Percentiles rank a stretch among this genome's conserved stretches.
Evolutionary conservation across 768 basidiomycete genomes (phyloP).

Genomic region (Podaxis sp.): DNA sequence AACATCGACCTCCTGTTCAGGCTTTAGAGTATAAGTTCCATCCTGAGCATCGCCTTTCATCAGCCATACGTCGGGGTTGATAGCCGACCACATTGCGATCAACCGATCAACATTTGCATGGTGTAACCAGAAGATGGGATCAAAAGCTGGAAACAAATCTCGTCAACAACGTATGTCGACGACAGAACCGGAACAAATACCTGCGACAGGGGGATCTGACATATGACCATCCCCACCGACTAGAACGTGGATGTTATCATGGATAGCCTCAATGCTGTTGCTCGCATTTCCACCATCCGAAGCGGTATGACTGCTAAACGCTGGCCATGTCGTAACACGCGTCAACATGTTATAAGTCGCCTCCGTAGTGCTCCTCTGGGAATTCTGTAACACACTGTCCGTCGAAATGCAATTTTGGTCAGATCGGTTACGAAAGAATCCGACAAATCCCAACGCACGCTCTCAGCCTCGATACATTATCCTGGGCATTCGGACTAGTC

Average conservation of each 20-base stretch:
- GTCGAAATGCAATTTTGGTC: not conserved
- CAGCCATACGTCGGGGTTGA: constrained; percentile 36
- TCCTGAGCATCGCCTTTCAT: constrained; percentile 18
- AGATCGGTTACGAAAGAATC: not conserved
- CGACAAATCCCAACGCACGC: constrained; percentile 15
- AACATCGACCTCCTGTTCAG: constrained; percentile 18
- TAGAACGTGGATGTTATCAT: constrained; percentile 36
- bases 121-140: constrained; percentile 45
- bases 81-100: constrained; percentile 38
- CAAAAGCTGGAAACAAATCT: constrained; percentile 28
- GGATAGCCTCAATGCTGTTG: constrained; percentile 41
- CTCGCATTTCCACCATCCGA: constrained; percentile 26
- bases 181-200: constrained; percentile 16
- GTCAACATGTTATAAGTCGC: constrained; percentile 28
- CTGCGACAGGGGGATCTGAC: constrained; percentile 28
- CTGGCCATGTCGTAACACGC: constrained; percentile 28
- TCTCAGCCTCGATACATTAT: constrained; percentile 25
- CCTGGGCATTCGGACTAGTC: constrained; percentile 21
- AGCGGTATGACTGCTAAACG: constrained; percentile 37
- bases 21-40: constrained; percentile 28
- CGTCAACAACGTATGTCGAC: not conserved
- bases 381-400: constrained; percentile 17
- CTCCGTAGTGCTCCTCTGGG: constrained; percentile 18
- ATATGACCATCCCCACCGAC: constrained; percentile 35
- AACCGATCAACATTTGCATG: constrained; percentile 45